Conservation (phyloP, 2,329 filamentous ascomycete species). For the Nemania sp. region DNA sequence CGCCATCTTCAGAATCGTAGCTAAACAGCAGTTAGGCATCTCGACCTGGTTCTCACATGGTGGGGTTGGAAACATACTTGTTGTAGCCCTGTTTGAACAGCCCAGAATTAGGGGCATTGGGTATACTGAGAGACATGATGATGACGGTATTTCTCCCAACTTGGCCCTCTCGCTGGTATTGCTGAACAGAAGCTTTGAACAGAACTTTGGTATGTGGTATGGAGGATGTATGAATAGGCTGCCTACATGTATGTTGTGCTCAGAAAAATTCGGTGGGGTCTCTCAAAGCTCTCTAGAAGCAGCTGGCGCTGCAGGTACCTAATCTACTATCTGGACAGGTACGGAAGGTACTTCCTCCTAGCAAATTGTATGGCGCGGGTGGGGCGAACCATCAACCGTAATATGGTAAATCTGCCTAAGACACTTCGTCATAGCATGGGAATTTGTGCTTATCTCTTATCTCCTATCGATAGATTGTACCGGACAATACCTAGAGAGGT, state of each 20-base stretch:
- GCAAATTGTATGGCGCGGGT: too few species aligned
- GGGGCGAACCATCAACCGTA: too few species aligned
- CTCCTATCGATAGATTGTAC: too few species aligned
- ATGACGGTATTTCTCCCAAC: not conserved
- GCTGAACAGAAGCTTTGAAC: conserved; percentile 2
- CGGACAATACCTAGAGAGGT: too few species aligned
- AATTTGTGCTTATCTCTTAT: too few species aligned
- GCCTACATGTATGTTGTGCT: conserved; percentile 12
- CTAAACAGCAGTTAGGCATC: conserved; percentile 54
- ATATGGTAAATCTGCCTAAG: too few species aligned
- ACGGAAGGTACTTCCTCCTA: too few species aligned
- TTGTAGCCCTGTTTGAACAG: conserved; percentile 97
- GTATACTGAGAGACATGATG: conserved; percentile 92
- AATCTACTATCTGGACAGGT: too few species aligned
- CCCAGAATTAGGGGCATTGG: conserved; percentile 87
- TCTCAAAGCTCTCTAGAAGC: too few species aligned
- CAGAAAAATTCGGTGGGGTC: conserved; percentile 30
- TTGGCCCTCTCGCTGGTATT: not conserved
- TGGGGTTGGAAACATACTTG: conserved; percentile 65
- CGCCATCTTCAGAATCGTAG: conserved; percentile 99
- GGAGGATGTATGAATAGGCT: conserved; percentile 1
- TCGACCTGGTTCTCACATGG: conserved; percentile 27
- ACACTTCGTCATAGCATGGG: too few species aligned
- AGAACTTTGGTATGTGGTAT: not conserved
- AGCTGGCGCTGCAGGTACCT: not conserved